These are phyloP conservation scores for Suillus decipiens DNA, from an alignment of 768 basidiomycete species.

Conservation along the genomic window DNA sequence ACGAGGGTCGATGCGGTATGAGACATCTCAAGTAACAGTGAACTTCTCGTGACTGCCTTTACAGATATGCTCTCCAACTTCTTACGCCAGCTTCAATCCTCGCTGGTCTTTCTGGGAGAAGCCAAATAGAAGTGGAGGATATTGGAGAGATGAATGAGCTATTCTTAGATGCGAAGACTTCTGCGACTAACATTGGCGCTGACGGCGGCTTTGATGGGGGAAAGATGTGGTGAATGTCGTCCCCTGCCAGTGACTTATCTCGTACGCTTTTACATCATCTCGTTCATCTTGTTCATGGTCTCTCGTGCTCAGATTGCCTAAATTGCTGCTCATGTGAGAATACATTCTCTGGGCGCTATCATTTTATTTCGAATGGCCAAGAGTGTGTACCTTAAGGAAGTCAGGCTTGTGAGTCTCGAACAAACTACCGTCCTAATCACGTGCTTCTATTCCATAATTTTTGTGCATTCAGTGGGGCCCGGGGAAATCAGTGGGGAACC, in stretches of 20 bases:
- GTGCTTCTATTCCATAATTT: background rate
- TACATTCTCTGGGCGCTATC: background rate
- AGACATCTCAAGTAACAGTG: slow-evolving; percentile 16
- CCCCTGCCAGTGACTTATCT: slow-evolving; percentile 5
- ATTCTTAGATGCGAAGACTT: slow-evolving; percentile 92
- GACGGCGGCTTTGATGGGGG: slow-evolving; percentile 38
- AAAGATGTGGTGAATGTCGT: slow-evolving; percentile 24
- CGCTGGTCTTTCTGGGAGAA: slow-evolving; percentile 72
- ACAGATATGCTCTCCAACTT: slow-evolving; percentile 87
- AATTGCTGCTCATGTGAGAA: background rate
- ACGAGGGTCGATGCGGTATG: slow-evolving; percentile 75
- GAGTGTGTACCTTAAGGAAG: background rate
- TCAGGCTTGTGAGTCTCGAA: background rate
- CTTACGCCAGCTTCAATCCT: slow-evolving; percentile 91
- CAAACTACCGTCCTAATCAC: background rate
- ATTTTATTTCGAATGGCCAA: background rate
- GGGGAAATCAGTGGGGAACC: background rate
- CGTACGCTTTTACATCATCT: slow-evolving; percentile 2
- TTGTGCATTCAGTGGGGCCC: background rate
- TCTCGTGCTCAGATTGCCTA: slow-evolving; percentile 2
- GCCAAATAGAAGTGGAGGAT: slow-evolving; percentile 84
- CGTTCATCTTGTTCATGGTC: background rate
- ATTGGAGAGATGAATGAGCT: slow-evolving; percentile 92
- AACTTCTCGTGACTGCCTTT: slow-evolving; percentile 10
- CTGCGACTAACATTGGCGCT: slow-evolving; percentile 54